Evolutionary conservation across 768 basidiomycete genomes (phyloP), one percentile per base, ranked within the genome.

Genomic region (Termitomyces eurrhizus): DNA sequence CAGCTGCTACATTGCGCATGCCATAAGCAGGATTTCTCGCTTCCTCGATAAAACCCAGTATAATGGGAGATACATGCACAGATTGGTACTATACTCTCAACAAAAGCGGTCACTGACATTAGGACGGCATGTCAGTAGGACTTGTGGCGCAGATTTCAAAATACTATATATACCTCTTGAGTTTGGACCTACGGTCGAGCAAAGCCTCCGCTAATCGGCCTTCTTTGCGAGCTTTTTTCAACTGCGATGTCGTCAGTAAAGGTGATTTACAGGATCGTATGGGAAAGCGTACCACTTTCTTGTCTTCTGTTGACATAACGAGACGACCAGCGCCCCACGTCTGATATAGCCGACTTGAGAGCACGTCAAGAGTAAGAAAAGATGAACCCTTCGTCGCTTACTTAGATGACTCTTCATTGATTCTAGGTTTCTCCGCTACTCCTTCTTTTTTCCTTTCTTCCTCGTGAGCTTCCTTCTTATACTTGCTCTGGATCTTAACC

Each of bases 401-500:
- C 86, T 93, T 93, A 39, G 89, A 78, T 56, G 80, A 76, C 5
- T 82, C 80, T 66, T 96, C 94, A 69, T 96, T 87, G 50, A 90
- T 82, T 50, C 78, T 75, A 36, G 73, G 77, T 44, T 76, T 77
- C 57, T 78, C 78, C 59, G 79, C 72, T 51, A 79, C 75, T 9
- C 81, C 84, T 49, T 87, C 84, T 65, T 84, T 84, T 70, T 83
- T 87, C 74, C 86, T 85, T 69, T 90, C 88, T 71, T 91, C 89
- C 67, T 89, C 87, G 39, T 85, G 76, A 13, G 88, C 92, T 70
- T 95, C 93, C 68, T 83, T 83, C 77, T 93, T 88, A 74, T 92
- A 95, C 69, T 92, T 92, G 75, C 80, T 85, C 75, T 97, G 94
- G 18, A 96, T 85, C 75, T 92, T 92, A 59, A 95, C 83, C 84